A percentile compares a stretch with the other conserved stretches of the same genome.
phyloP scores from a whole-genome alignment of 225 moss, liverwort and hornwort genomes.

The Rhytidiadelphus loreus region DNA sequence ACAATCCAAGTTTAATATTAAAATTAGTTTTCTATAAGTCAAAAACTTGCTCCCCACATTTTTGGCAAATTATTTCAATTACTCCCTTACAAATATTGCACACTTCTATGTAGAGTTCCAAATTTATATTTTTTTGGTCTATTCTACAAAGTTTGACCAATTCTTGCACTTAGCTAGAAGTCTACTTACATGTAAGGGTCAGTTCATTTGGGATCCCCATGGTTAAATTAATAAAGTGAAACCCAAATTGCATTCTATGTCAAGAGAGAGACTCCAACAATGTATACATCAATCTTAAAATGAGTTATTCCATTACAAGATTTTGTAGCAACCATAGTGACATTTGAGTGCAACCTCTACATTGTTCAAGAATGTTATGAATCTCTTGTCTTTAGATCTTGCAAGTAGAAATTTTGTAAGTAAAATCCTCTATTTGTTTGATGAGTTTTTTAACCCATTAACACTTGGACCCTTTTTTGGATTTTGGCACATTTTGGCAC shows the following conservation, averaged over 20 bases:
- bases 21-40: no score
- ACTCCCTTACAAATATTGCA: no score
- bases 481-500: background rate
- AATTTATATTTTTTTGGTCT: background rate
- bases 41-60: no score
- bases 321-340: background rate
- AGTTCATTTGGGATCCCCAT: accelerated
- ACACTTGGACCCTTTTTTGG: background rate
- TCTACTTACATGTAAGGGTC: accelerated
- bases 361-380: background rate
- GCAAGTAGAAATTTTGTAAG: background rate
- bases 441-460: no score
- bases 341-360: no score
- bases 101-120: no score
- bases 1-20: no score
- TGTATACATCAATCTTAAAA: background rate
- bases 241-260: background rate
- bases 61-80: background rate
- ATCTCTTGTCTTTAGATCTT: accelerated
- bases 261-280: background rate
- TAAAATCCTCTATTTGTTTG: background rate
- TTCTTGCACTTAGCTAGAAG: background rate
- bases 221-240: background rate
- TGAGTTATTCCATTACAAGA: background rate
- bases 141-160: accelerated